phyloP scores from a whole-genome alignment of 768 basidiomycete genomes.

The Chalciporus sphaerocephalus region DNA sequence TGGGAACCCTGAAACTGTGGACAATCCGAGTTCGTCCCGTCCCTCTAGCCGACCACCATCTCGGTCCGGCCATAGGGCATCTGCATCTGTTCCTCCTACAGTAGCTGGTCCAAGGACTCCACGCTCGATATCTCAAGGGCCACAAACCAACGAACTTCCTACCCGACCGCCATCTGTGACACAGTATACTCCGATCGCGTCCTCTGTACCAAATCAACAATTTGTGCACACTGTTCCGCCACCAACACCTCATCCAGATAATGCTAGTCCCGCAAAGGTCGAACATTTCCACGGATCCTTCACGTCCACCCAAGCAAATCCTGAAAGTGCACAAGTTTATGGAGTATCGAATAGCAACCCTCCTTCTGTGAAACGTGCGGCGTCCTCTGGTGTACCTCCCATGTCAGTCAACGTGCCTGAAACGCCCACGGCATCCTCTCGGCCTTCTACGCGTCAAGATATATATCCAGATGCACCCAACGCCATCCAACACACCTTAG shows the following conservation, averaged over 20 bases:
- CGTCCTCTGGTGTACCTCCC: constrained; percentile 19
- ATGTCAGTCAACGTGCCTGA: constrained; percentile 24
- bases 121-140: constrained; percentile 28
- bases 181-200: constrained; percentile 7
- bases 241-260: constrained; percentile 14
- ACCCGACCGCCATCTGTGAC: constrained; percentile 24
- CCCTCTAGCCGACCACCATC: constrained; percentile 26
- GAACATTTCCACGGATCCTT: constrained; percentile 6
- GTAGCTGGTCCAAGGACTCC: constrained; percentile 27
- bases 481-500: constrained; percentile 8
- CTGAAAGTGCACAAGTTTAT: constrained; percentile 19
- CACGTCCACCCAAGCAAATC: constrained; percentile 24
- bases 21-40: constrained; percentile 16
- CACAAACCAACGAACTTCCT: constrained; percentile 19
- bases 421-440: constrained; percentile 20
- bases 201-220: constrained; percentile 12
- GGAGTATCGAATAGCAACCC: constrained; percentile 9
- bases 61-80: constrained; percentile 23
- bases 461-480: constrained; percentile 5
- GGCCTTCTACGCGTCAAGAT: constrained; percentile 25
- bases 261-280: constrained; percentile 14
- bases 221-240: constrained; percentile 17
- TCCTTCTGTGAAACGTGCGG: constrained; percentile 13
- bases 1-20: constrained; percentile 26
- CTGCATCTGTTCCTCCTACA: constrained; percentile 19